Conservation (phyloP, 1,284 basidiomycete species). For the Apiotrichum porosum region DNA sequence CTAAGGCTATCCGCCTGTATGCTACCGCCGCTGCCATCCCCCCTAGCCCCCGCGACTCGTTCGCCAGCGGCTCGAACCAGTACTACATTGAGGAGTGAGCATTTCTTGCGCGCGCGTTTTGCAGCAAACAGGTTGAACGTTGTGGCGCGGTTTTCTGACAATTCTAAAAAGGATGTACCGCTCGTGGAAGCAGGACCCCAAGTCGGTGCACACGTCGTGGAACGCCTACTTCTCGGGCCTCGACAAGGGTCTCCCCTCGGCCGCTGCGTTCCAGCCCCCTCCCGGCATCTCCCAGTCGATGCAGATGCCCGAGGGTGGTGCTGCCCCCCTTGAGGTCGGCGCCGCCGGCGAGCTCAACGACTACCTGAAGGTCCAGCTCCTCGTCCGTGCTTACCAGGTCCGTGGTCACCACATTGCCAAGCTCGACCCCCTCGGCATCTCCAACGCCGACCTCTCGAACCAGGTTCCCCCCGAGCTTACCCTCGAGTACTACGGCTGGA, state of each 20-base stretch:
- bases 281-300: constrained; percentile 57
- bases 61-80: constrained; percentile 85
- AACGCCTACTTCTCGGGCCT: constrained; percentile 90
- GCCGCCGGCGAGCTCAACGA: constrained; percentile 73
- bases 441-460: constrained; percentile 76
- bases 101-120: too few species aligned
- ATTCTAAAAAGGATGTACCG: constrained; percentile 65
- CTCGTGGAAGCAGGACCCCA: constrained; percentile 83
- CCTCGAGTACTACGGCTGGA: constrained; percentile 89
- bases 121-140: background rate
- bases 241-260: constrained; percentile 78
- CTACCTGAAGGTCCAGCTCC: constrained; percentile 93
- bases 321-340: constrained; percentile 57
- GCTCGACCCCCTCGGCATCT: constrained; percentile 90
- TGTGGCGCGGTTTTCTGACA: constrained; percentile 9
- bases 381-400: constrained; percentile 97
- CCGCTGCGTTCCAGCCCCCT: constrained; percentile 79
- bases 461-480: constrained; percentile 79
- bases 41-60: constrained; percentile 53
- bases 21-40: constrained; percentile 35
- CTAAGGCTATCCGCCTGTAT: constrained; percentile 21
- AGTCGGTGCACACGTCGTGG: constrained; percentile 92
- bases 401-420: constrained; percentile 95
- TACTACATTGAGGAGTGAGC: constrained; percentile 85
- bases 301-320: constrained; percentile 62